Evolutionary conservation across 1,284 basidiomycete species (phyloP), one percentile per base, ranked within the genome.

Genomic region (Bjerkandera adusta): DNA sequence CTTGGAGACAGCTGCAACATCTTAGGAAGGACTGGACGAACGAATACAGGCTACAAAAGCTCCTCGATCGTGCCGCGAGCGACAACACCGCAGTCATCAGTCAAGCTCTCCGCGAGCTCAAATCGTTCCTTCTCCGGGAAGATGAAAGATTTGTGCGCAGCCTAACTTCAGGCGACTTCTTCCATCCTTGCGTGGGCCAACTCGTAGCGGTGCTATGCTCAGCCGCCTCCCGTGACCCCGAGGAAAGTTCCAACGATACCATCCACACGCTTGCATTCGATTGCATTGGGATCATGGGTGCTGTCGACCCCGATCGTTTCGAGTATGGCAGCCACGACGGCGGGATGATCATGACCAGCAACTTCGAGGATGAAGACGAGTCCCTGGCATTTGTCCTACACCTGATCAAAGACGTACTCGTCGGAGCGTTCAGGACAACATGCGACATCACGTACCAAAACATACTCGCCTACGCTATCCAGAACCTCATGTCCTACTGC

Each of bases 301-400:
- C 97, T 1, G 78, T 97, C 15, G 97, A 99, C 67, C 95, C 97
- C 1, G 97, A 99, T 70, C 81, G 97, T 47, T 88, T 92, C 60
- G 88, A 92, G 52, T 72, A 90, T 33, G 68, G 69, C 4, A 63
- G 75, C 30, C 75, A 76, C 26, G 83, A 88, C 52, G 68, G 78
- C 2, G 76, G 80, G 32, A 84, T 89, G 68, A 77, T 92, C 30
- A 76, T 98, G 43, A 72, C 85, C 47, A 79, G 77, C 59, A 95
- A 99, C 65, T 97, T 96, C 61, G 75, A 72, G 3, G 88, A 96
- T 51, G 81, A 87, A 43, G 75, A 77, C 13, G 96, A 98, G 66
- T 81, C 90, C 0, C 71, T 85, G 40, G 61, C 75, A 4, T 99
- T 99, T 61, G 92, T 87, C 1, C 67, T 95, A 18, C 89, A 95